Base-by-base conservation (phyloP, 1,139 yeast species). In the Saccharomyces hybrid region DNA sequence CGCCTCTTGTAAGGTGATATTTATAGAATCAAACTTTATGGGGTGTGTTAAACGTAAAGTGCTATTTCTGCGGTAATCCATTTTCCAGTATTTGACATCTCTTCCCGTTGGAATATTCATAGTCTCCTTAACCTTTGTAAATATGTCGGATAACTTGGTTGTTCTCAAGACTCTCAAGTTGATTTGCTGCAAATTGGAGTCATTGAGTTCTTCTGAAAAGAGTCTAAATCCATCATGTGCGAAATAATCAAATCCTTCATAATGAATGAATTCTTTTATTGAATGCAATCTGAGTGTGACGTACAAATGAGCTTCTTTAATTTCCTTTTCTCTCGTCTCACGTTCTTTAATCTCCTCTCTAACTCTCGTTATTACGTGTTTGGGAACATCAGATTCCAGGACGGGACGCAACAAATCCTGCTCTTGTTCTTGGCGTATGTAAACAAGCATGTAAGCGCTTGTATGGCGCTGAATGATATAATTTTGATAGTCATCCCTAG, bases 401-500 rank as follows among this genome's bases (percentile, higher is more conserved):
- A 78, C 78, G 0, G 78, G 80, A 6, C 83, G 83, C 57, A 93
- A 75, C 19, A 91, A 78, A 8, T 78, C 78, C 3, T 76, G 76
- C 50, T 84, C 72, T 46, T 79, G 80, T 6, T 79, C 73, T 66
- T 87, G 84, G 54, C 96, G 80, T 60, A 91, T 81, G 68, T 93
- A 93, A 2, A 93, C 99, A 73, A 93, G 80, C 99, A 93, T 93
- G 68, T 93, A 93, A 3, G 99, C 99, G 52, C 95, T 88, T 0
- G 97, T 90, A 50, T 88, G 93, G 54, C 96, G 81, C 62, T 89
- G 80, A 19, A 84, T 71, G 54, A 82, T 74, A 61, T 84, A 83
- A 53, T 79, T 85, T 60, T 81, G 84, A 57, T 82, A 86, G 61
- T 84, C 87, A 25, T 73, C 71, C 62, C 85, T 78, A 0, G 84